These are phyloP conservation scores for Mycena belliarum DNA, from an alignment of 768 basidiomycete species.

Conservation along the genomic window DNA sequence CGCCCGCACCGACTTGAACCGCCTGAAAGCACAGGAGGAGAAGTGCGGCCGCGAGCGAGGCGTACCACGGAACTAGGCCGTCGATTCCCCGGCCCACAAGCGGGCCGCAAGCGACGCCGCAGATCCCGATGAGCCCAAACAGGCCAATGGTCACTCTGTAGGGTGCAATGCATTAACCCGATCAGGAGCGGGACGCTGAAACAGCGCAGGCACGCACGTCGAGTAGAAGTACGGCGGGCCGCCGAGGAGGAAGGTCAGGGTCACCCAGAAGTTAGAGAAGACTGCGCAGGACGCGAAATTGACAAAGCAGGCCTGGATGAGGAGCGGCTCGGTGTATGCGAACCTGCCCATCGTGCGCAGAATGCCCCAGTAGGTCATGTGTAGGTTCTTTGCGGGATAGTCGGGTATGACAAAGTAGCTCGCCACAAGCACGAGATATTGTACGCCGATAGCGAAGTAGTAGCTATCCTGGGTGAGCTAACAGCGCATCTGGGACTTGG, in stretches of 20 bases:
- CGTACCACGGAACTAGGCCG: conserved; percentile 73
- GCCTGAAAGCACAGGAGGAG: conserved; percentile 53
- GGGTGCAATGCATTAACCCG: no score
- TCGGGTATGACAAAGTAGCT: conserved; percentile 73
- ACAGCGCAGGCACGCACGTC: conserved; percentile 4
- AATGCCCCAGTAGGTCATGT: conserved; percentile 66
- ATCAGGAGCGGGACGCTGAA: no score
- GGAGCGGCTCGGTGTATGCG: conserved; percentile 72
- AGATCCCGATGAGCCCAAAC: conserved; percentile 73
- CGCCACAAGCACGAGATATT: conserved; percentile 55
- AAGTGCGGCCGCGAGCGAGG: conserved; percentile 58
- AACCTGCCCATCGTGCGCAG: conserved; percentile 78
- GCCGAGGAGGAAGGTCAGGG: conserved; percentile 79
- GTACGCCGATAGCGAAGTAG: conserved; percentile 75
- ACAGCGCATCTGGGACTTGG: no score
- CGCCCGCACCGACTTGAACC: conserved; percentile 69
- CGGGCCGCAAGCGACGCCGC: conserved; percentile 70
- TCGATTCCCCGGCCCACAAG: conserved; percentile 73
- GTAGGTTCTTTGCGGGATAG: conserved; percentile 73
- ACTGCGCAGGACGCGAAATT: conserved; percentile 54
- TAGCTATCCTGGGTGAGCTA: conserved; percentile 36
- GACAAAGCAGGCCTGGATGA: conserved; percentile 69
- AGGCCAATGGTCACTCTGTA: conserved; percentile 64
- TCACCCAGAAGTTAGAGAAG: conserved; percentile 65
- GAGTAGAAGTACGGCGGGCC: conserved; percentile 70